phyloP scores from a whole-genome alignment of 2,329 filamentous ascomycete genomes.

The Fusarium mundagurra region DNA sequence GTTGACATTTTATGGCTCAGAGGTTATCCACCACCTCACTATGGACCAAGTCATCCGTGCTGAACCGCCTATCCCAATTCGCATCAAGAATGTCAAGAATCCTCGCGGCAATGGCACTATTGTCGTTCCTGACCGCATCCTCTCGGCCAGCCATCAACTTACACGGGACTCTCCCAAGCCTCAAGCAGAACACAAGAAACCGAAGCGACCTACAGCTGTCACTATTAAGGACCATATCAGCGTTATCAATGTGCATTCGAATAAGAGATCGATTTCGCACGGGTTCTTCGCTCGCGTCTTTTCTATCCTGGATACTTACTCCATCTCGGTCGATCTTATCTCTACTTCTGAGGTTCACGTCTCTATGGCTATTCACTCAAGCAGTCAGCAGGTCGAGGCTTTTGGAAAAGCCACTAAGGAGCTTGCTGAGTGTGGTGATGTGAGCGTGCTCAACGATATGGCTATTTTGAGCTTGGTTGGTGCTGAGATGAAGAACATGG shows the following conservation, averaged over 20 bases:
- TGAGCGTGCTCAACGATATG: conserved; percentile 91
- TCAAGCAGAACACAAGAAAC: conserved; percentile 56
- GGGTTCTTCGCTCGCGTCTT: conserved; percentile 97
- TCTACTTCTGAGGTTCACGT: conserved; percentile 97
- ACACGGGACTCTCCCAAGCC: conserved; percentile 60
- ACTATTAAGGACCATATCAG: conserved; percentile 98
- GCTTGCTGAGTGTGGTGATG: conserved; percentile 83
- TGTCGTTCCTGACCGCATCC: conserved; percentile 78
- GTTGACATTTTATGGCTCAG: conserved; percentile 91
- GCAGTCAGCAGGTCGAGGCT: conserved; percentile 69
- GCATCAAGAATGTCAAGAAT: conserved; percentile 94
- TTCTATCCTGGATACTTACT: conserved; percentile 85
- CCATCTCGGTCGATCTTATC: conserved; percentile 93
- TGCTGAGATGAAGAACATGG: conserved; percentile 97
- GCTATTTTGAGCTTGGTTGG: conserved; percentile 95
- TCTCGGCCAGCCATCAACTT: conserved; percentile 66
- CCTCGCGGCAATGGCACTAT: conserved; percentile 81
- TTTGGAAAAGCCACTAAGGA: conserved; percentile 76
- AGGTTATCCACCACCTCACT: conserved; percentile 98
- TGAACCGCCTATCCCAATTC: conserved; percentile 80
- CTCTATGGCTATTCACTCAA: conserved; percentile 93
- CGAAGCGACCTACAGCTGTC: conserved; percentile 85
- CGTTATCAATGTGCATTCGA: conserved; percentile 97
- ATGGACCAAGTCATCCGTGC: conserved; percentile 96
- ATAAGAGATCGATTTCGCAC: conserved; percentile 94